phyloP scores from a whole-genome alignment of 257 asterid species.

The Rhazya stricta region DNA sequence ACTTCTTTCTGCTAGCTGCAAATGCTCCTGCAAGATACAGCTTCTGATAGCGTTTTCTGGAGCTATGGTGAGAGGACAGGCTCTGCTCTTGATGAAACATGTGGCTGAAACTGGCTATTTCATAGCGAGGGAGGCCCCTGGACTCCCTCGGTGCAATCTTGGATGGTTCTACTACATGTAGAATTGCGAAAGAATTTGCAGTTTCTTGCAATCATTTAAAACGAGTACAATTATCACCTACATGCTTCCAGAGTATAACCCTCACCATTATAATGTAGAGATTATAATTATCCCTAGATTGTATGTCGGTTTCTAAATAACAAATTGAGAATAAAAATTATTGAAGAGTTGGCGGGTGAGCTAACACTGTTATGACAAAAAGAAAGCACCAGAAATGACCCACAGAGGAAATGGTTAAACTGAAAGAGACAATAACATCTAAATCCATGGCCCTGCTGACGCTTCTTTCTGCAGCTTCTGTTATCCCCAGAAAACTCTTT shows the following conservation, averaged over 20 bases:
- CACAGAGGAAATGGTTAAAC: background rate
- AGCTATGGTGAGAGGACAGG: no score
- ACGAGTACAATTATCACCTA: background rate
- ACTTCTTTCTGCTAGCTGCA: background rate
- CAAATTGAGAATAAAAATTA: background rate
- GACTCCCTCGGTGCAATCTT: no score
- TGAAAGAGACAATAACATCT: background rate
- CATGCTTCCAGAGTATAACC: background rate
- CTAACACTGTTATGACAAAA: background rate
- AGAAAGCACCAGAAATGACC: background rate
- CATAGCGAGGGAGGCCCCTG: no score
- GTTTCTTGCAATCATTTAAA: background rate
- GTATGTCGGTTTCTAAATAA: background rate
- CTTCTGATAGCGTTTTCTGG: no score
- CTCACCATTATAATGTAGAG: background rate
- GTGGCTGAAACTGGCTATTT: no score
- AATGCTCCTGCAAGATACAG: no score
- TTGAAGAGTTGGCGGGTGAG: conserved; percentile 9
- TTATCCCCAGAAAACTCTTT: background rate
- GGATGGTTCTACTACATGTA: background rate
- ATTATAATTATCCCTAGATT: background rate
- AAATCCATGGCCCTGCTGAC: background rate
- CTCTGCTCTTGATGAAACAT: no score
- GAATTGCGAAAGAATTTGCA: background rate
- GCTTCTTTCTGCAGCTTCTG: background rate